Evolutionary conservation across 164 flowering plant species (phyloP), one percentile per base, ranked within the genome.

Genomic region (Malania oleifera): DNA sequence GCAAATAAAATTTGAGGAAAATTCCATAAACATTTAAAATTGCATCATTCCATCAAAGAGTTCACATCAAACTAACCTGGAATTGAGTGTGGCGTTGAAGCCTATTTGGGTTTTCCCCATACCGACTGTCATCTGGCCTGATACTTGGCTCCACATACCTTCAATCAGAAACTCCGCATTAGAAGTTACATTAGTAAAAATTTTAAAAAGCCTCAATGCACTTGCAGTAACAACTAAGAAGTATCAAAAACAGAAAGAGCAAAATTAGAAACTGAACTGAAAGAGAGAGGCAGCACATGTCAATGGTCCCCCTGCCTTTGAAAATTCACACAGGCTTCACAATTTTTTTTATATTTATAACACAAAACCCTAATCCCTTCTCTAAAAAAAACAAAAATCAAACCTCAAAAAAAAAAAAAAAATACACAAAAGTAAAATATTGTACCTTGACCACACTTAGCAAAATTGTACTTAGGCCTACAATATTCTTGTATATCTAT

Each of bases 41-140:
- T 44, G 11, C 53, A 63, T 44, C 19, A 20, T 9, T 28, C 14
- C 15, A 4, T n/a, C 13, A 18, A 19, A 26, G 38, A 25, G n/a
- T 7, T 11, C 0, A 8, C 20, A 44, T 28, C 22, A 35, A 46
- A 64, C 12, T 38, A 43, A 89, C 98, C 96, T 89, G 97, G 73
- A 93, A 93, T 54, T 93, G 98, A 61, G 97, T 89, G 74, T 93
- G 97, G 52, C 96, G 75, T 68, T 93, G 98, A 59, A 93, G 96
- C 70, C 98, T 80, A 64, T 93, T 89, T 28, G 98, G 98, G 56
- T 89, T 93, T 69, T 87, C 97, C 45, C 98, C 98, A 73, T 87
- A 93, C 34, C 97, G 98, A 75, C 98, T 93, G 70, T 93, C 98
- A 81, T 93, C 98, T 25, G 98, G 98, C 29, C 98, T 77, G 51